phyloP scores from a whole-genome alignment of 129 eudicot species.

The Chrysanthemum lavandulifolium region DNA sequence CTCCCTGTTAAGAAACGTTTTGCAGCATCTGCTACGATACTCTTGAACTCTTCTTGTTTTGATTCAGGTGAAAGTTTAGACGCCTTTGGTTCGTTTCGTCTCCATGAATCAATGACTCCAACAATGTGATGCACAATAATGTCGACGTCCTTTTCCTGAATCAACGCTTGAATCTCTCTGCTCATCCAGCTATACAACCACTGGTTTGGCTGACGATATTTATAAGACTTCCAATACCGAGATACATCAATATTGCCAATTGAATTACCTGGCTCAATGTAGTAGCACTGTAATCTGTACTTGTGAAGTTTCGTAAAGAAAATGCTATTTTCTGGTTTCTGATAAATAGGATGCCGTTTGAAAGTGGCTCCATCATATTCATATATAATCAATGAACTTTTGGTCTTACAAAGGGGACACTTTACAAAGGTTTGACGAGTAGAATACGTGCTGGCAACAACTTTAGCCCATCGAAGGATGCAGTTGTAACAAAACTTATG shows the following conservation, averaged over 20 bases:
- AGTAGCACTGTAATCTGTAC: conserved; percentile 78
- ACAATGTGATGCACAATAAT: conserved; percentile 66
- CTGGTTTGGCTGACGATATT: conserved; percentile 66
- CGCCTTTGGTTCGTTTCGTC: conserved; percentile 41
- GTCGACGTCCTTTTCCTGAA: conserved; percentile 90
- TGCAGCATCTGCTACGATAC: conserved; percentile 52
- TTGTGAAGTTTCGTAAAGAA: conserved; percentile 80
- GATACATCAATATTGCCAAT: conserved; percentile 39
- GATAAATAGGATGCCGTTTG: conserved; percentile 53
- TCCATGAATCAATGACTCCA: conserved; percentile 68
- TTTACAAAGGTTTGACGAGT: conserved; percentile 46
- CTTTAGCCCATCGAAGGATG: conserved; percentile 69
- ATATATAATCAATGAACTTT: conserved; percentile 58
- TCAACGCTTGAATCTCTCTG: conserved; percentile 83
- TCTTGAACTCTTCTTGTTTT: conserved; percentile 56
- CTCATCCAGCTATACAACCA: conserved; percentile 68
- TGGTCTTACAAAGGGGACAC: conserved; percentile 89
- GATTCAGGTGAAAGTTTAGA: conserved; percentile 30
- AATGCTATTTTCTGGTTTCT: conserved; percentile 40
- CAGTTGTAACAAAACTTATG: conserved; percentile 77
- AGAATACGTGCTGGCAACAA: conserved; percentile 48
- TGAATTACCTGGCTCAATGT: conserved; percentile 48
- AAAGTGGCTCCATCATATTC: conserved; percentile 64
- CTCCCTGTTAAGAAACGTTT: conserved; percentile 67
- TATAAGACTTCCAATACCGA: conserved; percentile 74